These are phyloP conservation scores for Emydomyces testavorans DNA, from an alignment of 2,329 filamentous ascomycete genomes.

Conservation along the genomic window DNA sequence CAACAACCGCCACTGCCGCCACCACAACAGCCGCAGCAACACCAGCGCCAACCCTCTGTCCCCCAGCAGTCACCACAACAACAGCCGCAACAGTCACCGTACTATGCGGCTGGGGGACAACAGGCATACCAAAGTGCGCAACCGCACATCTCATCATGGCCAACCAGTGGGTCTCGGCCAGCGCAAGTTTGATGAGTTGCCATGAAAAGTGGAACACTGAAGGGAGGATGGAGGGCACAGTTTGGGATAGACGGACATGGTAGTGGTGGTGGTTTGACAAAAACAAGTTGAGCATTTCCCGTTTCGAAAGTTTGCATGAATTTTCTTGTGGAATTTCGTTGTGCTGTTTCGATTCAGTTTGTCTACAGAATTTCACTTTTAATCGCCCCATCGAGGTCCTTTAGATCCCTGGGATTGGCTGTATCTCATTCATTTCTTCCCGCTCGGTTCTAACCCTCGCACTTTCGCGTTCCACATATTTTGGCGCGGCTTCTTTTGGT, in stretches of 20 bases:
- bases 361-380: background rate
- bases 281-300: background rate
- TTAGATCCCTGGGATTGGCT: background rate
- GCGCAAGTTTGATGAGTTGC: background rate
- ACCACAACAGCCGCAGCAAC: background rate
- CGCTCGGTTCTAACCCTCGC: background rate
- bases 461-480: background rate
- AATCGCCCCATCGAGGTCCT: background rate
- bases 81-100: slow-evolving; percentile 4
- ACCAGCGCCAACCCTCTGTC: slow-evolving; percentile 2
- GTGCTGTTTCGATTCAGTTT: background rate
- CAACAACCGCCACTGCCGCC: slow-evolving; percentile 15
- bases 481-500: background rate
- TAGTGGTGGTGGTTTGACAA: background rate
- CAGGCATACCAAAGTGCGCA: background rate
- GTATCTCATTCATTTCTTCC: background rate
- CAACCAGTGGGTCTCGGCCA: background rate
- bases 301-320: background rate
- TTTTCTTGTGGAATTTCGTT: background rate
- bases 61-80: background rate
- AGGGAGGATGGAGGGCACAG: too few relatives aligned
- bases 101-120: background rate
- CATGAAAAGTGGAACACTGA: background rate
- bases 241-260: background rate
- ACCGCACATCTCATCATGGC: background rate